Percentiles rank a stretch among this genome's conserved stretches.
These are phyloP conservation scores for Scedosporium minutisporum DNA, from an alignment of 2,329 filamentous ascomycete genomes.

Conservation along the genomic window DNA sequence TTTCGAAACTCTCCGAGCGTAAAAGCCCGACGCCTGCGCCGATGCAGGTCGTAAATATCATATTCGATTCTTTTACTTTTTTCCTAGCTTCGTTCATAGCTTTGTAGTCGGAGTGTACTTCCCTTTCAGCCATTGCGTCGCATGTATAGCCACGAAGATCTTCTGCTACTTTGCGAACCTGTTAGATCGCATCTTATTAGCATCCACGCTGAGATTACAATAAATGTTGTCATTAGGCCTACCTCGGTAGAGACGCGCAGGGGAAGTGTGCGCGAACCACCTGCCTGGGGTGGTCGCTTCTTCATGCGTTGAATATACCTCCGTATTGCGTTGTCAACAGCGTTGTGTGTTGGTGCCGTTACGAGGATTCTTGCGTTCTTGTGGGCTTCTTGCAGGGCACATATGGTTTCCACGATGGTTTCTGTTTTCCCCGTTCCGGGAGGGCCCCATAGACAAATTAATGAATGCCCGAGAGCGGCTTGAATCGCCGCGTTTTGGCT, in stretches of 20 bases:
- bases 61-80: constrained; percentile 22
- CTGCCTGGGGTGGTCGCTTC: background rate
- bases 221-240: background rate
- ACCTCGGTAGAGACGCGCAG: background rate
- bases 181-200: background rate
- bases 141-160: constrained; percentile 25
- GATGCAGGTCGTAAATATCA: constrained; percentile 36
- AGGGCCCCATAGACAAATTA: constrained; percentile 33
- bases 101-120: constrained; percentile 16
- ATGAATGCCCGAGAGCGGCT: constrained; percentile 16
- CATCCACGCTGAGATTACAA: background rate
- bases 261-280: background rate
- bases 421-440: constrained; percentile 35
- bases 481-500: background rate
- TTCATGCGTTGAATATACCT: constrained; percentile 17
- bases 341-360: constrained; percentile 33
- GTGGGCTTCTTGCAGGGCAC: constrained; percentile 17
- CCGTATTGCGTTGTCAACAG: constrained; percentile 32
- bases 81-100: constrained; percentile 26
- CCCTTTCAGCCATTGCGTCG: constrained; percentile 21
- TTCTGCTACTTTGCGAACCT: constrained; percentile 24
- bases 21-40: constrained; percentile 31
- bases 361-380: constrained; percentile 22
- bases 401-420: constrained; percentile 28
- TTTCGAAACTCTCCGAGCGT: constrained; percentile 25